These are phyloP conservation scores for Wickerhamiella shivajii DNA, from an alignment of 805 yeast species.

Conservation along the genomic window DNA sequence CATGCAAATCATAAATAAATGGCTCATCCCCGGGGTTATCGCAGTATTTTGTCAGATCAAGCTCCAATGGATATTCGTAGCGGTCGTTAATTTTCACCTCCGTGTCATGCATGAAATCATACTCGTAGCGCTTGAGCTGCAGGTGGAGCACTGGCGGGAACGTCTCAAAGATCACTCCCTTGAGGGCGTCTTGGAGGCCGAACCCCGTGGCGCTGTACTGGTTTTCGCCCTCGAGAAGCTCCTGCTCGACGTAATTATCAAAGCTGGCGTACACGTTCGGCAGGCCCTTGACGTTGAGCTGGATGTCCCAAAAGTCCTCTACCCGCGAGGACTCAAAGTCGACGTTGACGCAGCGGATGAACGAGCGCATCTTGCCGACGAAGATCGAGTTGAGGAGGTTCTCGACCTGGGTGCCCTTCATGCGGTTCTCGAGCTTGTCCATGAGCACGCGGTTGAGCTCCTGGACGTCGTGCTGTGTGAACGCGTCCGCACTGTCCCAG, in stretches of 20 bases:
- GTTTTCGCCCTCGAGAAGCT: constrained; percentile 84
- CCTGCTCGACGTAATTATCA: constrained; percentile 74
- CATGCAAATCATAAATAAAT: constrained; percentile 74
- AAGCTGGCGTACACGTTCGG: constrained; percentile 60
- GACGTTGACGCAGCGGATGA: constrained; percentile 80
- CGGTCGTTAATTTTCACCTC: constrained; percentile 85
- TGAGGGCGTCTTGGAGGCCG: constrained; percentile 91
- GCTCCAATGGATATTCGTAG: constrained; percentile 71
- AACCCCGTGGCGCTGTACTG: constrained; percentile 81
- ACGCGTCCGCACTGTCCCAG: constrained; percentile 92
- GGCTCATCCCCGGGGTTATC: constrained; percentile 39
- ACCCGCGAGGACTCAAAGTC: constrained; percentile 81
- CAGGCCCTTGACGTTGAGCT: constrained; percentile 79
- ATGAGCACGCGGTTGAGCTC: constrained; percentile 87
- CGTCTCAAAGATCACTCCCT: constrained; percentile 82
- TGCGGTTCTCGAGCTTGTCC: constrained; percentile 81
- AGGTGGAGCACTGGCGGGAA: constrained; percentile 89
- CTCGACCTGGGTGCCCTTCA: constrained; percentile 78
- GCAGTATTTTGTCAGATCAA: constrained; percentile 67
- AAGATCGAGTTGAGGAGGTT: constrained; percentile 65
- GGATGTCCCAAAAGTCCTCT: constrained; percentile 98
- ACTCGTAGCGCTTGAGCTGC: constrained; percentile 88
- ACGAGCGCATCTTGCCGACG: constrained; percentile 95
- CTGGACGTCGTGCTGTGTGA: constrained; percentile 96
- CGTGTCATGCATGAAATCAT: constrained; percentile 77